Evolutionary conservation across 169 alveolate species (phyloP), one percentile per base, ranked within the genome.

Genomic region (Eimeria maxima): DNA sequence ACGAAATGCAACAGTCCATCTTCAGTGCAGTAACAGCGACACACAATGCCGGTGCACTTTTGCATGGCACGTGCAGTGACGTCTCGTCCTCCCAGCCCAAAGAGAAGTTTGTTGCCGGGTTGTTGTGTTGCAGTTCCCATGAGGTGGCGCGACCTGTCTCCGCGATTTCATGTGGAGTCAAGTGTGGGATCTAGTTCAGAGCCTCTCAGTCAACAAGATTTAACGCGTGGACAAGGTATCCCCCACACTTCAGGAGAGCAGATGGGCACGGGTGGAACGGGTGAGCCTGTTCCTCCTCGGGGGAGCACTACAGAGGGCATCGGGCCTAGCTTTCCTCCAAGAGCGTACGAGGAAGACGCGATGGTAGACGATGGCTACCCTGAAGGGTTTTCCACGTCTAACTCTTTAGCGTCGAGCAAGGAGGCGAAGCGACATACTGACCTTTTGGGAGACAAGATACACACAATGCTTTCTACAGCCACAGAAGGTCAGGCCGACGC

Each of bases 81-180:
- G 29, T 76, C 6, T 22, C 18, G 60, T 45, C 16, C 20, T 74
- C 57, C 22, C 63, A 22, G 44, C 87, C 44, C 3, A 7, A 29
- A 22, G 16, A 45, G 50, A 14, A 29, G 14, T 4, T 33, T 18
- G 42, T 50, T 78, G 63, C 63, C 45, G 44, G 45, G 38, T 38
- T 5, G 38, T 45, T 78, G 67, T 47, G 89, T n/a, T 50, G 47
- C 91, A 83, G 91, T 38, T 20, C 91, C 91, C 69, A 50, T 83
- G 91, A 83, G 91, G 91, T 83, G 91, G 91, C 91, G 91, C 14
- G 73, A 83, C 33, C 91, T 83, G 53, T 83, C 91, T 16, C 74
- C 91, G 29, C 47, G 91, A 16, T 83, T 83, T 57, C 50, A 83
- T 33, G 91, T 83, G 73, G 71, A 83, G 27, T 74, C 91, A 55